These are phyloP conservation scores for Emydomyces testavorans DNA, from an alignment of 2,329 filamentous ascomycete species.

Conservation along the genomic window DNA sequence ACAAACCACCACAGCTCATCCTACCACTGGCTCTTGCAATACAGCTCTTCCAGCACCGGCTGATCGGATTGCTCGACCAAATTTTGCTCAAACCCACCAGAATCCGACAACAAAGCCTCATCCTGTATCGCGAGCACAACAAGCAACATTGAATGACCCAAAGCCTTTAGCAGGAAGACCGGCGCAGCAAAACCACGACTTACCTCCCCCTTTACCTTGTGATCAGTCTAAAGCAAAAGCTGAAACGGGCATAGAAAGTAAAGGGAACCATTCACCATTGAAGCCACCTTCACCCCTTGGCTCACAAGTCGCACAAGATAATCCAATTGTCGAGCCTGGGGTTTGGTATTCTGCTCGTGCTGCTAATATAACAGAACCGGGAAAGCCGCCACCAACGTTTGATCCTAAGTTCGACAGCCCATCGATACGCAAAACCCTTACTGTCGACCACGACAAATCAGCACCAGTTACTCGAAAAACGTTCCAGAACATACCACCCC, in stretches of 20 bases:
- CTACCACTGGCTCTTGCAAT: slow-evolving; percentile 13
- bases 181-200: slow-evolving; percentile 17
- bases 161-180: slow-evolving; percentile 17
- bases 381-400: slow-evolving; percentile 45
- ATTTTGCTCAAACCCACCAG: slow-evolving; percentile 11
- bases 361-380: slow-evolving; percentile 44
- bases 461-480: slow-evolving; percentile 51
- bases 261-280: slow-evolving; percentile 9
- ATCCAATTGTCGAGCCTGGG: slow-evolving; percentile 33
- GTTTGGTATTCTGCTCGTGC: slow-evolving; percentile 63
- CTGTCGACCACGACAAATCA: slow-evolving; percentile 69
- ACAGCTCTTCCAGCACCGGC: slow-evolving; percentile 6
- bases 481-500: slow-evolving; percentile 12
- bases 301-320: slow-evolving; percentile 20
- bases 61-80: slow-evolving; percentile 10
- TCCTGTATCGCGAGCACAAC: slow-evolving; percentile 15
- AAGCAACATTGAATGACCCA: slow-evolving; percentile 14
- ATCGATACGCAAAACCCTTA: slow-evolving; percentile 78
- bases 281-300: slow-evolving; percentile 22
- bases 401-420: slow-evolving; percentile 67
- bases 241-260: slow-evolving; percentile 11
- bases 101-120: slow-evolving; percentile 10
- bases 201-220: slow-evolving; percentile 16
- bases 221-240: slow-evolving; percentile 18
- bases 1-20: slow-evolving; percentile 19